phyloP scores from a whole-genome alignment of 768 basidiomycete species.

The Pleurotus djamor region DNA sequence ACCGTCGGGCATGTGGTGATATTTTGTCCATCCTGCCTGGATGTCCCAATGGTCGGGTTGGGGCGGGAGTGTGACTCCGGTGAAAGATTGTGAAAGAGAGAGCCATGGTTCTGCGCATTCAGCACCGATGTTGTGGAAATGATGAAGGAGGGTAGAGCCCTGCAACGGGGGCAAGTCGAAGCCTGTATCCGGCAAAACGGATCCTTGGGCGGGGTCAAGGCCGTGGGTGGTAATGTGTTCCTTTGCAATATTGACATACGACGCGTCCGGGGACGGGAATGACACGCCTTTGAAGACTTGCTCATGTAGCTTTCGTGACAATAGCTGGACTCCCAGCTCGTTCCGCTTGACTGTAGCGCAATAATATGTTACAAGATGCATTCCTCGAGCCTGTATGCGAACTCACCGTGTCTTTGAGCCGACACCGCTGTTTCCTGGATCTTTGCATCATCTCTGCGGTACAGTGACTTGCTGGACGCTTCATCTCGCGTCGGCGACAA shows the following conservation, averaged over 20 bases:
- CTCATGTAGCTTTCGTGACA: conserved; percentile 74
- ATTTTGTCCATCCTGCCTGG: conserved; percentile 88
- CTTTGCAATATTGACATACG: conserved; percentile 72
- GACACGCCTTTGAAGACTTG: conserved; percentile 78
- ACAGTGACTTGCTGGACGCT: neutral
- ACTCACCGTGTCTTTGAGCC: neutral
- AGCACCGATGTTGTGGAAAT: conserved; percentile 81
- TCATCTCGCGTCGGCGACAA: neutral
- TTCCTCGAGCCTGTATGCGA: neutral
- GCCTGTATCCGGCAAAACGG: conserved; percentile 71
- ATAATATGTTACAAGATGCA: neutral
- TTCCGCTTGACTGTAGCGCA: conserved; percentile 62
- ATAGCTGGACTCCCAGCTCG: conserved; percentile 89
- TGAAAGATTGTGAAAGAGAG: conserved; percentile 29
- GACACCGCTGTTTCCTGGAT: neutral
- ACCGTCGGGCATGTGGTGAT: conserved; percentile 69
- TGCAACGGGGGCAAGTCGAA: conserved; percentile 86
- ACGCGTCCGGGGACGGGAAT: conserved; percentile 57
- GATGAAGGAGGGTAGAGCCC: conserved; percentile 79
- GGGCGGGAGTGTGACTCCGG: conserved; percentile 10
- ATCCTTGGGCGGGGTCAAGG: conserved; percentile 77
- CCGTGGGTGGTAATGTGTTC: conserved; percentile 82
- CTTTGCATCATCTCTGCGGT: neutral
- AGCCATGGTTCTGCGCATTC: conserved; percentile 77
- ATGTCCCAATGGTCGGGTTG: conserved; percentile 25